phyloP scores from a whole-genome alignment of 2,329 filamentous ascomycete genomes.

The Paraphaeosphaeria sporulosa region DNA sequence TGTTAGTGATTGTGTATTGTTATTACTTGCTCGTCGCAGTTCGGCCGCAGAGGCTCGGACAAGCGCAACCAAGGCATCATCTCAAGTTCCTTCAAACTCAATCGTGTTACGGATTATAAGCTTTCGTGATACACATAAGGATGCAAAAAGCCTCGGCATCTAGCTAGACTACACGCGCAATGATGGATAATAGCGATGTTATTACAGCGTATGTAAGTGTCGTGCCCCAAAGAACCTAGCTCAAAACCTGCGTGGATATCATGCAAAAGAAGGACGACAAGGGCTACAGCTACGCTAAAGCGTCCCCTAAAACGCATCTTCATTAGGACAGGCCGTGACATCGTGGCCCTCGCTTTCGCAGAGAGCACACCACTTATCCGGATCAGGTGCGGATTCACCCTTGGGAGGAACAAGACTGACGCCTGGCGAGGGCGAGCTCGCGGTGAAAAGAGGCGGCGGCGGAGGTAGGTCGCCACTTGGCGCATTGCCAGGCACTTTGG shows the following conservation, averaged over 20 bases:
- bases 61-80: neutral
- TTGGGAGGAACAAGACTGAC: slow-evolving; percentile 43
- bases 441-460: slow-evolving; percentile 42
- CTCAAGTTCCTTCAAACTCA: neutral
- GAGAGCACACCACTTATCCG: slow-evolving; percentile 93
- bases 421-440: slow-evolving; percentile 21
- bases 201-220: slow-evolving; percentile 15
- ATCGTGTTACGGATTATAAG: neutral
- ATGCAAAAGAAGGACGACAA: slow-evolving; percentile 20
- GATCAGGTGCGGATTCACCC: slow-evolving; percentile 60
- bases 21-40: neutral
- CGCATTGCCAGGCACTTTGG: slow-evolving; percentile 45
- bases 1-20: slow-evolving; percentile 6
- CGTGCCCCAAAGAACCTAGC: slow-evolving; percentile 10
- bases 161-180: neutral
- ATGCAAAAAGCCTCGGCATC: neutral
- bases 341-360: slow-evolving; percentile 97
- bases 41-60: neutral
- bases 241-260: slow-evolving; percentile 27
- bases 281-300: slow-evolving; percentile 11
- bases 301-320: slow-evolving; percentile 68
- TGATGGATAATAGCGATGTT: slow-evolving; percentile 2
- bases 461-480: slow-evolving; percentile 38
- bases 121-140: neutral
- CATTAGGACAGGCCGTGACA: slow-evolving; percentile 92